Percentiles rank a stretch among this genome's conserved stretches.
Conservation (phyloP, 1,284 basidiomycete species). For the Earliella scabrosa region DNA sequence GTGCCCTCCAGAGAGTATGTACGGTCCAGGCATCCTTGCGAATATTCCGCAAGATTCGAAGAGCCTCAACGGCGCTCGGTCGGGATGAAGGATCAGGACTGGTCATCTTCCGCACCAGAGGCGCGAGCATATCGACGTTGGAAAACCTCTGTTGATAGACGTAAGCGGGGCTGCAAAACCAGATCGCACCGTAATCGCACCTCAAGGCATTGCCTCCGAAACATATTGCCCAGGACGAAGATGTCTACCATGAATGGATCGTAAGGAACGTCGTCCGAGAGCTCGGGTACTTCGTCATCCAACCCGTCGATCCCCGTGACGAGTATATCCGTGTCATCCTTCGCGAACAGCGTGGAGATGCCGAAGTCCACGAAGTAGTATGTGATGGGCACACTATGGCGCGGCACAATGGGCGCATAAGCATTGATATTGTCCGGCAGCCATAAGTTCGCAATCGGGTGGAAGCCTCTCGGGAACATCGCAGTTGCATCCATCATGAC, state of each 20-base stretch:
- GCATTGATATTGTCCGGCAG: background rate
- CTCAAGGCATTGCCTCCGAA: conserved; percentile 4
- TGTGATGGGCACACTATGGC: background rate
- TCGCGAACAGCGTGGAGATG: conserved; percentile 22
- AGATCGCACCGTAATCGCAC: background rate
- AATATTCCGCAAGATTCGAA: background rate
- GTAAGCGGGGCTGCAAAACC: background rate
- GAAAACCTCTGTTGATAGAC: background rate
- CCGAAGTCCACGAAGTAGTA: conserved; percentile 10
- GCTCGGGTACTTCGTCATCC: conserved; percentile 32
- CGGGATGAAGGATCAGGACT: background rate
- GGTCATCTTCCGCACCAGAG: background rate
- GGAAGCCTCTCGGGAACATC: conserved; percentile 24
- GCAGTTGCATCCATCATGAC: conserved; percentile 29
- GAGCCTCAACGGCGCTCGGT: conserved; percentile 1
- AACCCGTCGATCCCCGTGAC: conserved; percentile 22
- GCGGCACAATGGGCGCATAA: background rate
- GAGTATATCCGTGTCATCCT: conserved; percentile 1
- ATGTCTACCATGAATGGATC: conserved; percentile 37
- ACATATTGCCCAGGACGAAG: conserved; percentile 31
- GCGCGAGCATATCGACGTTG: background rate
- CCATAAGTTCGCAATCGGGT: background rate
- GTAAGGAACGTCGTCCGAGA: conserved; percentile 29
- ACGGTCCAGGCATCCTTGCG: background rate
- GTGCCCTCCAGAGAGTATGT: background rate